Percentiles rank a stretch among this genome's conserved stretches.
phyloP scores from a whole-genome alignment of 257 asterid genomes.

The Solanum okadae region DNA sequence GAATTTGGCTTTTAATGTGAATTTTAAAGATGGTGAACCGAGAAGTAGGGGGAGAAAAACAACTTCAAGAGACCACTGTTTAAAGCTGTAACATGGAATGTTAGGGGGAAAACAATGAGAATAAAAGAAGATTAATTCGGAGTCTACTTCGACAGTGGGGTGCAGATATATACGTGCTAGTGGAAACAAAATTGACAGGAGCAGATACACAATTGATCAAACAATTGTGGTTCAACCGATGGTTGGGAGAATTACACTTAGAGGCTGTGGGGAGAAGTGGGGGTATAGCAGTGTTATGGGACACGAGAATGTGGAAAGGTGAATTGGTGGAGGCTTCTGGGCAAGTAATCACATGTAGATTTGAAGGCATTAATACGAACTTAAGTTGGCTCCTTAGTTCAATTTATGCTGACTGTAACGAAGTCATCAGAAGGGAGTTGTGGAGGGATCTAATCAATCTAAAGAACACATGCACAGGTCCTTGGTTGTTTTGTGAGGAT shows the following conservation, averaged over 20 bases:
- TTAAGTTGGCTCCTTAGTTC: not conserved
- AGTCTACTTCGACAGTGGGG: not conserved
- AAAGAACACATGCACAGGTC: not conserved
- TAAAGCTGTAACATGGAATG: too few species aligned
- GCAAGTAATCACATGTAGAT: not conserved
- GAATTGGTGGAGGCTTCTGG: not conserved
- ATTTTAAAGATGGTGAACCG: too few species aligned
- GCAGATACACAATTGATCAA: not conserved
- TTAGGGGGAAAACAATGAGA: not conserved
- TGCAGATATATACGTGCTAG: not conserved
- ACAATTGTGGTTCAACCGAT: not conserved
- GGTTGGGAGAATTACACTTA: not conserved
- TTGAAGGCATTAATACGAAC: not conserved
- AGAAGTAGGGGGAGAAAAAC: too few species aligned
- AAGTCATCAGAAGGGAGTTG: not conserved
- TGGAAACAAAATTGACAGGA: not conserved
- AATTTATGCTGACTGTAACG: not conserved
- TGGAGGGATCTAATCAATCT: not conserved
- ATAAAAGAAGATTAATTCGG: not conserved
- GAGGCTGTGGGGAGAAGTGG: not conserved
- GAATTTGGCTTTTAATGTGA: too few species aligned
- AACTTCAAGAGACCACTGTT: too few species aligned
- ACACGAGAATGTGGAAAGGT: not conserved
- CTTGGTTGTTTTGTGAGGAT: not conserved
- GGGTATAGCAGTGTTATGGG: not conserved